Evolutionary conservation across 106 monocot genomes (phyloP).

Genomic region (Acanthochlamys bracteata): DNA sequence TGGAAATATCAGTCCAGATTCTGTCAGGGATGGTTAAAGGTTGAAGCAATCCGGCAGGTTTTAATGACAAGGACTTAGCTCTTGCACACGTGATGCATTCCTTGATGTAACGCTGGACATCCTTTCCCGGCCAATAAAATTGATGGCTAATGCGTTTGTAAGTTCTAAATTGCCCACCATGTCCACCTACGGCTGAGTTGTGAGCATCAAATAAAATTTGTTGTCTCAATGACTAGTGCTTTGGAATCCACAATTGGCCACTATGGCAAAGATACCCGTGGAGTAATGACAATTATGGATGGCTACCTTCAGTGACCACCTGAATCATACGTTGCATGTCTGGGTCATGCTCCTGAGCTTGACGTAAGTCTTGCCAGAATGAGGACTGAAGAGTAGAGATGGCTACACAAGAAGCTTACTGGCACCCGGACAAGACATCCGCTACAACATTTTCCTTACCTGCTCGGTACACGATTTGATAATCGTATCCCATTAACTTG

Average conservation of each 20-base stretch:
- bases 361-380: too few species aligned
- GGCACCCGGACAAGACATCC: background rate
- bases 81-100: background rate
- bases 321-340: too few species aligned
- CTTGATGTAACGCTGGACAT: background rate
- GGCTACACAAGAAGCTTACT: background rate
- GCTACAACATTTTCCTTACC: background rate
- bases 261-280: too few species aligned
- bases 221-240: background rate
- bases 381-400: background rate
- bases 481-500: slow-evolving; percentile 12
- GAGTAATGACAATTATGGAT: too few species aligned
- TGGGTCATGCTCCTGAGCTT: background rate
- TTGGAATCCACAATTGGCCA: background rate
- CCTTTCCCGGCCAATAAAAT: slow-evolving; percentile 1
- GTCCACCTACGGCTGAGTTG: background rate
- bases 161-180: background rate
- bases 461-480: background rate
- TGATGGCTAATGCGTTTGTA: background rate
- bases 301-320: too few species aligned
- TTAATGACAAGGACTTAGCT: background rate
- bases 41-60: slow-evolving; percentile 6
- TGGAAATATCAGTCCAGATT: slow-evolving; percentile 8
- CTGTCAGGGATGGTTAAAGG: slow-evolving; percentile 6
- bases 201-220: background rate